phyloP scores from a whole-genome alignment of 78 protist genomes.

The Dictyostelium intermedium region DNA sequence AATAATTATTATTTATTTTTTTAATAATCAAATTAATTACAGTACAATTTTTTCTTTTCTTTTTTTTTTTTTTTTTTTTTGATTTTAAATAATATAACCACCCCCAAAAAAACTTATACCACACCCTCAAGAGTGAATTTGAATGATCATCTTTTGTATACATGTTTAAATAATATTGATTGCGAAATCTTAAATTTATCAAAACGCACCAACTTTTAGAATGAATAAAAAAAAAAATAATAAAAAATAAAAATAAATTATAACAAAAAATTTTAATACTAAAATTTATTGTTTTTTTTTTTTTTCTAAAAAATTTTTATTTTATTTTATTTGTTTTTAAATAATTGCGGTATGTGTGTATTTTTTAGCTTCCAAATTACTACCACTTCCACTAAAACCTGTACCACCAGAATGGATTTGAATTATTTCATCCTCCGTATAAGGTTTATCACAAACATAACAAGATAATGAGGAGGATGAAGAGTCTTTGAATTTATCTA shows the following conservation, averaged over 20 bases:
- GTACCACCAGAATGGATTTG: not conserved
- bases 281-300: not conserved
- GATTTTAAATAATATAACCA: too few species aligned
- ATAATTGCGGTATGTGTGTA: conserved; percentile 51
- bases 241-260: not conserved
- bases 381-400: conserved; percentile 26
- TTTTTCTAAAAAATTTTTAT: not conserved
- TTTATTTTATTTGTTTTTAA: not conserved
- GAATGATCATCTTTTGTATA: too few species aligned
- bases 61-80: too few species aligned
- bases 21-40: too few species aligned
- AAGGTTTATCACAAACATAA: conserved; percentile 32
- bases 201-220: too few species aligned
- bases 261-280: not conserved
- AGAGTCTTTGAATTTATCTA: not conserved
- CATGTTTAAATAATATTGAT: too few species aligned
- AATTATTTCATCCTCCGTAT: not conserved
- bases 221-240: not conserved
- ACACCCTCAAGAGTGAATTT: too few species aligned
- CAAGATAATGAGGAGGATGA: not conserved
- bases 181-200: too few species aligned
- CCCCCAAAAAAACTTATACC: too few species aligned
- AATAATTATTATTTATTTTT: too few species aligned
- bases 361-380: conserved; percentile 3
- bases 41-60: too few species aligned